Evolutionary conservation across 139 green algal species (phyloP).

Genomic region (Chlamydomonas sphaeroides): DNA sequence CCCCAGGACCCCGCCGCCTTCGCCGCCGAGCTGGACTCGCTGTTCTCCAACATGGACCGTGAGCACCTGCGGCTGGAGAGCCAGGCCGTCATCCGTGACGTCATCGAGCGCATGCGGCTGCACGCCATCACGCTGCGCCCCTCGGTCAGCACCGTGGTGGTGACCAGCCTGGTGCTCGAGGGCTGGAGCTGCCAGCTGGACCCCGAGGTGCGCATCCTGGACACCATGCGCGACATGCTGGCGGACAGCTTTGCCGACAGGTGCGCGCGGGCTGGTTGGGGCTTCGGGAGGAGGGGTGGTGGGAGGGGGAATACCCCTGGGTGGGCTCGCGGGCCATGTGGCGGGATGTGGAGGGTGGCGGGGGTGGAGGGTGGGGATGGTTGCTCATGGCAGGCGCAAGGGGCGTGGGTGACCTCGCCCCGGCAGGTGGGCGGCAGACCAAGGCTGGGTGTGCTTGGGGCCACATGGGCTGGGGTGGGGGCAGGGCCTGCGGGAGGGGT

Average conservation of each 20-base stretch:
- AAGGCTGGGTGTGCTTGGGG: too few relatives aligned
- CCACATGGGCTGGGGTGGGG: too few relatives aligned
- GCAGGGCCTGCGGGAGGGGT: too few relatives aligned
- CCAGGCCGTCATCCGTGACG: conserved; percentile 75
- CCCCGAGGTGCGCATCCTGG: conserved; percentile 90
- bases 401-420: too few relatives aligned
- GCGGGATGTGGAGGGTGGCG: too few relatives aligned
- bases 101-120: conserved; percentile 84
- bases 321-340: too few relatives aligned
- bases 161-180: conserved; percentile 91
- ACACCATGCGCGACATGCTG: conserved; percentile 71
- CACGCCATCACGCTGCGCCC: conserved; percentile 70
- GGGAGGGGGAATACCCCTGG: too few relatives aligned
- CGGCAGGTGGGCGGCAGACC: too few relatives aligned
- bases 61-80: conserved; percentile 78
- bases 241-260: conserved; percentile 62
- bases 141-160: conserved; percentile 74
- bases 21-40: conserved; percentile 60
- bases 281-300: too few relatives aligned
- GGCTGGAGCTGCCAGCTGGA: conserved; percentile 89
- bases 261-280: too few relatives aligned
- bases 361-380: too few relatives aligned
- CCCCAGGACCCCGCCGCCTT: conserved; percentile 68
- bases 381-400: too few relatives aligned
- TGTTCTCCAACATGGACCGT: conserved; percentile 77